Conservation (phyloP, 352 stramenopile genomes). For the Phytophthora macrochlamydospora region DNA sequence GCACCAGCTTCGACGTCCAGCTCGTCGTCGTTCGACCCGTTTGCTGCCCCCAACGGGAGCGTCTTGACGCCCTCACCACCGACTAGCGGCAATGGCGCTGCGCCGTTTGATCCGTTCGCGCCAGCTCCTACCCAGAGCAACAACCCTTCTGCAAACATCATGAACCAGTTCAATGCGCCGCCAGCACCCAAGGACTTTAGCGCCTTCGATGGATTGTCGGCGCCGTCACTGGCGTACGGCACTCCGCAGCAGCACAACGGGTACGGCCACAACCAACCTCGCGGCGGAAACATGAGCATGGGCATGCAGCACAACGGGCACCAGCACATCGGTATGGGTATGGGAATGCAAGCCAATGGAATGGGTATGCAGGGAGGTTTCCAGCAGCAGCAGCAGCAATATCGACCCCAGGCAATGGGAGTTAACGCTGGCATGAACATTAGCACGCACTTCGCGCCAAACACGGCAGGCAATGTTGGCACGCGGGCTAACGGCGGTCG, state of each 20-base stretch:
- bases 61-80: constrained; percentile 10
- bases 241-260: constrained; percentile 28
- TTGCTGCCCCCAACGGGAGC: constrained; percentile 21
- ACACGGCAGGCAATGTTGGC: constrained; percentile 17
- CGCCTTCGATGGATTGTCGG: constrained; percentile 60
- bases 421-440: constrained; percentile 47
- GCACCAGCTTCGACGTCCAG: constrained; percentile 26
- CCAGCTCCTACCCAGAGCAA: constrained; percentile 22
- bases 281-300: constrained; percentile 20
- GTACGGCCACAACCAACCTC: constrained; percentile 35
- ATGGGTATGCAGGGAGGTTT: constrained; percentile 37
- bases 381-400: constrained; percentile 30
- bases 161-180: constrained; percentile 31
- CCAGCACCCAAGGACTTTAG: constrained; percentile 55
- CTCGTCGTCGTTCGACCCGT: constrained; percentile 38
- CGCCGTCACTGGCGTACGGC: constrained; percentile 30
- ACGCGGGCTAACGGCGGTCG: constrained; percentile 29
- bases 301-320: constrained; percentile 30
- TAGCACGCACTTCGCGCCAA: constrained; percentile 50
- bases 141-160: constrained; percentile 20
- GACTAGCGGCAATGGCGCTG: constrained; percentile 17
- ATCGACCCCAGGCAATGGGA: constrained; percentile 27
- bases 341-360: constrained; percentile 19
- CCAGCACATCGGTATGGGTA: constrained; percentile 26
- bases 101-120: constrained; percentile 40